Evolutionary conservation across 352 stramenopile species (phyloP), one percentile per base, ranked within the genome.

Genomic region (Halophytophthora batemanensis): DNA sequence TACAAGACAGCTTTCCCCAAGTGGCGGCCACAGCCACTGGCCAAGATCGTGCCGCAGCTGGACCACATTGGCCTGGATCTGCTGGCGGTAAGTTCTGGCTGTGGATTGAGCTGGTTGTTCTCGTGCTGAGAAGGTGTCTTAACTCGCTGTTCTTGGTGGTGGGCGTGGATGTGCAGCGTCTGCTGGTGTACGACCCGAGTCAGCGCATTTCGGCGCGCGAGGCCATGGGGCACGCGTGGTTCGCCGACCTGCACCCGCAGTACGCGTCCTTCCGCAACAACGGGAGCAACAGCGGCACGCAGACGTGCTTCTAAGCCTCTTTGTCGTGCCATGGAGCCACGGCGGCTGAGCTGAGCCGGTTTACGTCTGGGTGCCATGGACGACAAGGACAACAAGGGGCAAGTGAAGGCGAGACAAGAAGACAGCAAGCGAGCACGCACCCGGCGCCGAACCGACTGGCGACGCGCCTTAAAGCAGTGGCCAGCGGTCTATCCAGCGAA

Each of bases 1-100:
- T 99, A 98, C 86, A 99, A 99, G 66, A 82, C 83, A 34, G 77
- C 78, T 19, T 99, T 99, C 66, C 97, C 97, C n/a, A 96, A 97
- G 49, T 99, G 97, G 97, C 88, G 87, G 22, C 87, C 93, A 14
- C 86, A 97, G 57, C 59, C 77, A 12, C 82, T 98, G 43, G 73
- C 76, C 12, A 93, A 94, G 59, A 78, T 98, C 52, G 87, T 97
- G 34, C 87, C 87, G 18, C 62, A 86, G 45, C 60, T 96, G 12
- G 86, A 96, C 56, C 69, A 74, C 31, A 55, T 87, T n/a, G 86
- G 86, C 17, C 40, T 93, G 7, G 86, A 96, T 33, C 56, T 96
- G 25, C 69, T 96, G 14, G 76, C 82, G 69, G 86, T 95, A 54
- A 34, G 73, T 71, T 46, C 18, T 22, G 47, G 23, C 28, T 13